Evolutionary conservation across 495 filamentous ascomycete species (phyloP).

Genomic region (Lasiosphaeris hirsuta): DNA sequence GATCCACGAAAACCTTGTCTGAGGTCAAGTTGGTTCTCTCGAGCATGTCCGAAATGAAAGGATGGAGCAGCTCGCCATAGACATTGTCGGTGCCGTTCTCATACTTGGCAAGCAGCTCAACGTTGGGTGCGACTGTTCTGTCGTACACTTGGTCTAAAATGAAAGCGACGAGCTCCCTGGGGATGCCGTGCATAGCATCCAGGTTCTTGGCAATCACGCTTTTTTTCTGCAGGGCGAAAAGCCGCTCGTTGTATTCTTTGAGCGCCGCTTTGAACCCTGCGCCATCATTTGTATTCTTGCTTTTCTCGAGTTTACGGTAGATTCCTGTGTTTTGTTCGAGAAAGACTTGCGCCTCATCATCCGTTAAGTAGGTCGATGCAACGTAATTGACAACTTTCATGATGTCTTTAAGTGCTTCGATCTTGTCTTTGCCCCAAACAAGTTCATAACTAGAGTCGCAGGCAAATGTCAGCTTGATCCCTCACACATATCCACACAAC

Average conservation of each 20-base stretch:
- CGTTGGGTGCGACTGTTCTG: constrained; percentile 84
- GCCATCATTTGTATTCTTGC: constrained; percentile 60
- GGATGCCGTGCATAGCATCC: constrained; percentile 59
- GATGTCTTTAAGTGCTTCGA: constrained; percentile 83
- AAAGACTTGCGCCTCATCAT: constrained; percentile 60
- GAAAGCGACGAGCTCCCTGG: constrained; percentile 67
- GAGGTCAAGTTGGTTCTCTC: constrained; percentile 73
- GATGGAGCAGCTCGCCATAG: constrained; percentile 87
- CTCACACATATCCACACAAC: background rate
- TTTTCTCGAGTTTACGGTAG: constrained; percentile 64
- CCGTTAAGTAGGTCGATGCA: constrained; percentile 67
- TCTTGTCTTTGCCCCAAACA: constrained; percentile 74
- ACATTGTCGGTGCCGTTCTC: constrained; percentile 86
- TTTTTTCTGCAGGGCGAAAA: constrained; percentile 55
- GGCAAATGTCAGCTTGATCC: constrained; percentile 20
- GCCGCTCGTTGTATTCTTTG: constrained; percentile 68
- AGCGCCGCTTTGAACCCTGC: constrained; percentile 66
- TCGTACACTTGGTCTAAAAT: constrained; percentile 87
- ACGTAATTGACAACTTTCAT: constrained; percentile 72
- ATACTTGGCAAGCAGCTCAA: constrained; percentile 76
- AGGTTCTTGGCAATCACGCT: constrained; percentile 70
- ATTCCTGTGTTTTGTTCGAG: constrained; percentile 71
- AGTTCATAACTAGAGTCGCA: constrained; percentile 64
- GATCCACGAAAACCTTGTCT: constrained; percentile 82
- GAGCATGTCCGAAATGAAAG: constrained; percentile 76